A percentile compares a stretch with the other conserved stretches of the same genome.
Evolutionary conservation across 257 asterid species (phyloP).

Genomic region (Parsonsia alboflavescens): DNA sequence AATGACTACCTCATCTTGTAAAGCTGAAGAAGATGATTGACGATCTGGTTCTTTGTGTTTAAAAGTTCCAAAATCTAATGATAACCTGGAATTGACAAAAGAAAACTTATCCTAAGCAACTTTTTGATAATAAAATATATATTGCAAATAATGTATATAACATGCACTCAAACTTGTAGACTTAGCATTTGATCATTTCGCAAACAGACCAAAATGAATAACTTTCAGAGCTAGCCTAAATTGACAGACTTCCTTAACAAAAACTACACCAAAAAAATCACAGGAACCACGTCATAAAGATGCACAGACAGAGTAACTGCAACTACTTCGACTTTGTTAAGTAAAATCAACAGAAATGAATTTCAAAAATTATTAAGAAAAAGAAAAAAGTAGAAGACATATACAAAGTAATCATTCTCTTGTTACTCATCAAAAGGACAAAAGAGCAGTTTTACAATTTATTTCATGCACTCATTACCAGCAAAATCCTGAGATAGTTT

Average conservation of each 20-base stretch:
- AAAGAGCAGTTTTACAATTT: not conserved
- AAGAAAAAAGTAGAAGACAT: not conserved
- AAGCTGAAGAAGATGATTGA: conserved; percentile 63
- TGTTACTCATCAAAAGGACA: not conserved
- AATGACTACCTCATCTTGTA: conserved; percentile 82
- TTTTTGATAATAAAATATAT: not conserved
- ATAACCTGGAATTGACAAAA: conserved; percentile 47
- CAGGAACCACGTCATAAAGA: not conserved
- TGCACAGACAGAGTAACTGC: not conserved
- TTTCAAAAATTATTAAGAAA: not conserved
- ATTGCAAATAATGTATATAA: conserved; percentile 6
- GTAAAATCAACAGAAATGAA: not conserved
- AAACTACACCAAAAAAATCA: not conserved
- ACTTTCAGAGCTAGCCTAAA: not conserved
- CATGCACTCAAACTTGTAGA: not conserved
- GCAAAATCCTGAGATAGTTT: not conserved
- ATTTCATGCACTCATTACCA: not conserved
- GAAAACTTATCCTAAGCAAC: not conserved
- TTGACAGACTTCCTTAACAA: not conserved
- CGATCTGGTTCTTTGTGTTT: conserved; percentile 58
- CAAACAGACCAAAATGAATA: not conserved
- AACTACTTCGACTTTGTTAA: not conserved
- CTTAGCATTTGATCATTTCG: not conserved
- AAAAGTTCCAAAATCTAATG: conserved; percentile 88
- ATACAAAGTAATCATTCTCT: not conserved